Evolutionary conservation across 192 early-diverging fungal genomes (phyloP), one percentile per base, ranked within the genome.

Genomic region (Umbelopsis sp.): DNA sequence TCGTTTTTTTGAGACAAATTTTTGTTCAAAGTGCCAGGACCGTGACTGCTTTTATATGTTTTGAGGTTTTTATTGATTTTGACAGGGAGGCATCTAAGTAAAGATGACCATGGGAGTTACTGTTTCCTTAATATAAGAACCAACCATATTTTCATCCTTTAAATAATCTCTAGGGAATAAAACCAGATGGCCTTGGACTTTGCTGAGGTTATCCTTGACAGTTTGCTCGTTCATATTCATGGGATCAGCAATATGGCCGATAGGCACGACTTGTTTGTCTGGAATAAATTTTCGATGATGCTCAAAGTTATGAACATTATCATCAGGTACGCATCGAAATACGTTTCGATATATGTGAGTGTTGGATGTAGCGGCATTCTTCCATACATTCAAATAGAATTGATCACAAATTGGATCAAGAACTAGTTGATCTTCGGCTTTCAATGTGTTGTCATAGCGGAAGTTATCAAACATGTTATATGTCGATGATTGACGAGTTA

Each of bases 241-340:
- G n/a, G 76, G 66, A 74, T 83, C 71, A 1, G 85, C 85, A 18
- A 87, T 80, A 33, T 88, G 86, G 2, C 86, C 86, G 30, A 74
- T 67, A 18, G 79, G 55, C 13, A 85, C 64, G 64, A 78, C 79
- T 55, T 67, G 78, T 5, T 77, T 75, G 52, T 84, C 81, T 0
- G 84, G 83, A 37, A 84, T 46, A 72, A 86, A 88, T 23, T 69
- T 67, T 11, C 78, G 75, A 50, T 82, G 83, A 49, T 83, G 81
- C 18, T 85, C 77, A 83, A 88, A 91, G 35, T 71, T 89, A 49
- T 71, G 74, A 3, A 83, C 77, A 0, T 91, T 90, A 47, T 95
- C 89, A 76, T 95, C 93, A 6, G 94, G 95, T 18, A 97, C 89
- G 78, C 92, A 93, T 9, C 86, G 84, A 75, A 95, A 97, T 11